Base-by-base conservation (phyloP, 2,329 filamentous ascomycete species). In the Botrytis fragariae region DNA sequence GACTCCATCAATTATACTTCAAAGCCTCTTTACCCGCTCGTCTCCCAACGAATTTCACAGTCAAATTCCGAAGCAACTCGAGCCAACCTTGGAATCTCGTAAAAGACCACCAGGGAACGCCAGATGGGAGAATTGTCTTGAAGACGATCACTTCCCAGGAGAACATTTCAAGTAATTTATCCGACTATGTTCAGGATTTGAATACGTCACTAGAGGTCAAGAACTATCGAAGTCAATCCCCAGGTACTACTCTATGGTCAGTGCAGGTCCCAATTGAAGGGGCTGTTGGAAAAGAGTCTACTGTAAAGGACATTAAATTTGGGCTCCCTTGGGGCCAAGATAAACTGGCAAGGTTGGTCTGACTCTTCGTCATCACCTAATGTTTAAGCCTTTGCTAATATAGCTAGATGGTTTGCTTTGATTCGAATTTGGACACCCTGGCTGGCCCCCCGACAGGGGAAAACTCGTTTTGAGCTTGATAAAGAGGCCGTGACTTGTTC, bases 391-490 rank as follows among this genome's bases (percentile, higher is more conserved):
- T 42, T 25, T 71, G 57, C 76, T 79, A 35, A 79, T 39, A 25
- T 4, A 44, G 22, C 16, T 71, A 89, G 92, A 77, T 97, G 94
- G 90, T 95, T 97, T 80, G 90, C 93, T 12, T 83, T 97, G 20
- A 90, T 97, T 8, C 89, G 94, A 29, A 85, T 93, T 5, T 96
- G 91, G 89, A 88, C 87, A 48, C 92, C 94, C 1, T 98, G 95
- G 95, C 84, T 97, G 18, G 93, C 92, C 12, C 95, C 95, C n/a
- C 86, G 94, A 57, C 95, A 98, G 81, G 95, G 95, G 20, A 90
- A 88, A 75, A 82, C 84, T 5, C 83, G 83, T 0, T 92, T 97
- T 73, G 83, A 84, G 7, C 84, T 95, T 7, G 91, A 94, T 74
- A 93, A 94, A 77, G 93, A 97, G 78, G 93, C 90, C 1, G 83